Base-by-base conservation (phyloP, 1,139 yeast species). In the Torulaspora globosa region DNA sequence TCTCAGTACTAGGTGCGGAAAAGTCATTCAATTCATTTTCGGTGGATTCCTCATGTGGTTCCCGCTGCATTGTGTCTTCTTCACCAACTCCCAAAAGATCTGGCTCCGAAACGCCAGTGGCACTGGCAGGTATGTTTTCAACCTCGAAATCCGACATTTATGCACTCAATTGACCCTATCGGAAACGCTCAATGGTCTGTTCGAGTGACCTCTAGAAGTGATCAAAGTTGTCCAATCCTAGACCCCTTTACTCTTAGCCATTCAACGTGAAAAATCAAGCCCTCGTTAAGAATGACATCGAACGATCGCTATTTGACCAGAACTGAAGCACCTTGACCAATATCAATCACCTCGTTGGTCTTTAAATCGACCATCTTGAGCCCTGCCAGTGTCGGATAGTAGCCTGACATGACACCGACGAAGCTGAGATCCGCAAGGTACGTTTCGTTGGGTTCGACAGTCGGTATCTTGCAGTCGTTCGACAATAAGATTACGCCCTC, bases 391-490 rank as follows among this genome's bases (percentile, higher is more conserved):
- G 57, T 55, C 5, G 65, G 54, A 34, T 60, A 62, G 36, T 59
- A 64, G 0, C 68, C 68, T 14, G 57, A 47, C 42, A 55, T 52
- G 10, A 65, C 53, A 2, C 62, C 65, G 16, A 65, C 56, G 37
- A 63, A 57, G 23, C 56, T 53, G 34, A 65, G 48, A 12, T 57
- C 61, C 5, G 57, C 58, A 28, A 58, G 54, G 46, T 53, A 54
- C 6, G 67, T 58, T 28, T 61, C 63, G 19, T 55, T 54, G 7
- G 65, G 60, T 7, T 50, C 53, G 9, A 64, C 53, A 2, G 59
- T 43, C 3, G 67, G 66, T 4, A 64, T 47, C 41, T 61, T 63
- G 46, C 55, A 61, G 39, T 65, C 69, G 40, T 65, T 65, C 2
- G 67, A 57, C 3, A 64, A 49, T 11, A 65, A 46, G 2, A 65